Evolutionary conservation across 116 monocot genomes (phyloP), one percentile per base, ranked within the genome.

Genomic region (Trichopus zeylanicus): DNA sequence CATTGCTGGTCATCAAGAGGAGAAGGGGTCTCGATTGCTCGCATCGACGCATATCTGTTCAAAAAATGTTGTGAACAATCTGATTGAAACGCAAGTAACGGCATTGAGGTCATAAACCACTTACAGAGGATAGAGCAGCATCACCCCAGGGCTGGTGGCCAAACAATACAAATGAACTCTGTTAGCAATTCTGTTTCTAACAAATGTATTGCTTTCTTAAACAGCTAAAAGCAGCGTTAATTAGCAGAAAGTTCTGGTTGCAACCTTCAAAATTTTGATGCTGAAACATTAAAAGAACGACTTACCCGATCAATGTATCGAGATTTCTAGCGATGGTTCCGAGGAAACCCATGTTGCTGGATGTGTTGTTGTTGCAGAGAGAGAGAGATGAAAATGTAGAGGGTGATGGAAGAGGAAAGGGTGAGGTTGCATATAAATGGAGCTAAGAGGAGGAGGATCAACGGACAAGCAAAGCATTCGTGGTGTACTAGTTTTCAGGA

Each of bases 1-100:
- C 93, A 93, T 60, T 93, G 93, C 66, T 88, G 88, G 63, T 93
- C 93, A 49, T 93, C 93, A 18, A 93, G 48, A 0, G 80, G 28
- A 7, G 85, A 80, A 57, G 88, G 88, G 56, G 70, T 80, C 69
- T 93, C 93, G 21, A 93, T 93, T 16, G 93, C 93, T 7, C 85
- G 73, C 62, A 85, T 75, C 13, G 93, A 93, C 24, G 93, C 88
- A 48, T 88, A 93, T 54, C 93, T 93, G 60, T 1, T 60, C 8
- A 42, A 42, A 29, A 33, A 28, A 31, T 3, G 54, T 63, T 49
- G n/a, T n/a, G n/a, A n/a, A n/a, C n/a, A n/a, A n/a, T n/a, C n/a
- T n/a, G n/a, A n/a, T n/a, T n/a, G n/a, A n/a, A 49, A 49, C n/a
- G 23, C 11, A 32, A 28, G 0, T 13, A 49, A 31, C 31, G 49